Conservation (phyloP, 768 basidiomycete genomes). For the Phanerochaete carnosa region DNA sequence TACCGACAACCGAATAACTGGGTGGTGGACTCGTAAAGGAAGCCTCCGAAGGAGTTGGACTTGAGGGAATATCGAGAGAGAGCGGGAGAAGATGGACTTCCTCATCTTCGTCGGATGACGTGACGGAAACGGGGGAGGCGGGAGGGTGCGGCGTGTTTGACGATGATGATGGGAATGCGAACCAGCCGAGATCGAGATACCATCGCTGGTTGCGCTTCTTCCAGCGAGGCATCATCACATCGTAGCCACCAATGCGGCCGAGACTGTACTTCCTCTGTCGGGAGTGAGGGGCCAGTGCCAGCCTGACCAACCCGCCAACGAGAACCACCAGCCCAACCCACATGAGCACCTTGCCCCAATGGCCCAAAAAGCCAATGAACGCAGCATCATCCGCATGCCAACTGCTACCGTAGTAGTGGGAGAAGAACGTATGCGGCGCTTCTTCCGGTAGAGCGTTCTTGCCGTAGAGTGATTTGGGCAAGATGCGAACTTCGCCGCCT, state of each 20-base stretch:
- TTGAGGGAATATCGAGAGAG: conserved; percentile 59
- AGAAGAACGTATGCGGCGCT: conserved; percentile 89
- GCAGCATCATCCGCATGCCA: conserved; percentile 99
- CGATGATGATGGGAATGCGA: conserved; percentile 42
- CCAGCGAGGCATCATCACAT: conserved; percentile 75
- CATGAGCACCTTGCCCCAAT: conserved; percentile 87
- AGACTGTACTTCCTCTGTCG: conserved; percentile 60
- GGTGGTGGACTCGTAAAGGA: conserved; percentile 41
- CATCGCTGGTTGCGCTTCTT: conserved; percentile 68
- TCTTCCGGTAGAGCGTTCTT: conserved; percentile 87
- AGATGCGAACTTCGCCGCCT: conserved; percentile 77
- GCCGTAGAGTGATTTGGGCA: conserved; percentile 96
- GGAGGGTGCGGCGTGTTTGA: conserved; percentile 35
- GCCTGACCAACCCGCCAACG: conserved; percentile 61
- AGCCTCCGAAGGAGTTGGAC: conserved; percentile 46
- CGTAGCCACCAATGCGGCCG: conserved; percentile 67
- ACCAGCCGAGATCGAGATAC: conserved; percentile 68
- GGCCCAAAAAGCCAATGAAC: conserved; percentile 90
- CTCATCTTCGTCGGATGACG: conserved; percentile 38
- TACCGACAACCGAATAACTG: conserved; percentile 44
- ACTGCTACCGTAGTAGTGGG: conserved; percentile 96
- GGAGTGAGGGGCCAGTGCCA: conserved; percentile 43
- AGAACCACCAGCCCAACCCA: conserved; percentile 76
- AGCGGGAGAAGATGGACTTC: conserved; percentile 59
- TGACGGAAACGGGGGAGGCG: conserved; percentile 43